Evolutionary conservation across 257 asterid species (phyloP).

Genomic region (Solanum etuberosum): DNA sequence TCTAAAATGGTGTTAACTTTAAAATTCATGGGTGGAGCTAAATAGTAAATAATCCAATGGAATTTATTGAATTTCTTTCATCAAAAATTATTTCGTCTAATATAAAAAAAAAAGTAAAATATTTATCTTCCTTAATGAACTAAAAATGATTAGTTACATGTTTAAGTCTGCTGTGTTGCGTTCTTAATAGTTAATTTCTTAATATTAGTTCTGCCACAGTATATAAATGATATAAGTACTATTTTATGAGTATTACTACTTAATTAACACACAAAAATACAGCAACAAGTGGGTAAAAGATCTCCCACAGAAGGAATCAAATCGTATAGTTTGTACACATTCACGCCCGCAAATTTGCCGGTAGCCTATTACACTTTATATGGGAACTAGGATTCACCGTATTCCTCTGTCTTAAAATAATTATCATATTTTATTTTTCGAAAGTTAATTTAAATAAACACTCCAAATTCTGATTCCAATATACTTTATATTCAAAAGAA

Average conservation of each 20-base stretch:
- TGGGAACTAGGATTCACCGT: background rate
- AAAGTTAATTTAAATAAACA: background rate
- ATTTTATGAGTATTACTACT: background rate
- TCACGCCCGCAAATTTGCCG: background rate
- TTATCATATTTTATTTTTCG: background rate
- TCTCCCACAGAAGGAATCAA: background rate
- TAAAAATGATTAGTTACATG: background rate
- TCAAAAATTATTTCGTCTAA: background rate
- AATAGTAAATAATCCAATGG: background rate
- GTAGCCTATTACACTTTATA: background rate
- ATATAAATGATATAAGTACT: background rate
- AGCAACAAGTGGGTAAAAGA: background rate
- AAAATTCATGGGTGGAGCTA: background rate
- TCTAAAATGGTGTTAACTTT: background rate
- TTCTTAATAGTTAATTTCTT: background rate
- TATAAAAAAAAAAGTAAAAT: background rate
- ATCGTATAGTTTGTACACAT: background rate
- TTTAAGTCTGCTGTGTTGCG: background rate
- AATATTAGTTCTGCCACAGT: background rate
- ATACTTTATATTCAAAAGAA: background rate
- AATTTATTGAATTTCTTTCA: background rate
- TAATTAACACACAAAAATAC: background rate
- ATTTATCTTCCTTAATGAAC: background rate
- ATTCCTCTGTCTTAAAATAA: accelerated
- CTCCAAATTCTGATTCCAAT: background rate